Conservation (phyloP, 179 eudicot genomes). For the Heliamphora ciliata region DNA sequence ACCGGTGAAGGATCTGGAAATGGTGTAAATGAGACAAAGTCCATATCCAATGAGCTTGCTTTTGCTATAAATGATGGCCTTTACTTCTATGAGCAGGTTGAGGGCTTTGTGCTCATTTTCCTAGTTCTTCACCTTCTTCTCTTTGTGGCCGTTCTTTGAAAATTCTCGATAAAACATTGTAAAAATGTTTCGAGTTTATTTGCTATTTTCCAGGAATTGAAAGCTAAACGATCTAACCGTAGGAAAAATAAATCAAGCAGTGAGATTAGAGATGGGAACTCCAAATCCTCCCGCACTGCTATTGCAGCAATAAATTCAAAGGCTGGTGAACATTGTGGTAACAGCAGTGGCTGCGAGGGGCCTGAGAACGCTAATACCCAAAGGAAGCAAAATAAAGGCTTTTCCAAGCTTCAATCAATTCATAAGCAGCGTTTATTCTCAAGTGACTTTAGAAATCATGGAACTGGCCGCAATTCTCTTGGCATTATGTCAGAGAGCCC, state of each 20-base stretch:
- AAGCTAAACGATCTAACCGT: slow-evolving; percentile 48
- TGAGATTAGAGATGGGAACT: slow-evolving; percentile 45
- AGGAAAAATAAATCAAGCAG: slow-evolving; percentile 31
- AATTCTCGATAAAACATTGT: neutral
- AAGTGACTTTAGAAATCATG: slow-evolving; percentile 54
- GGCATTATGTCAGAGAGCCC: slow-evolving; percentile 79
- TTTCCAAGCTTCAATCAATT: slow-evolving; percentile 45
- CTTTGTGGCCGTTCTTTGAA: neutral
- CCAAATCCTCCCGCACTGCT: slow-evolving; percentile 30
- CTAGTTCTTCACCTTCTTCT: slow-evolving; percentile 8
- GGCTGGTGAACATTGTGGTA: slow-evolving; percentile 34
- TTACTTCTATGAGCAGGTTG: slow-evolving; percentile 85
- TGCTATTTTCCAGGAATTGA: slow-evolving; percentile 53
- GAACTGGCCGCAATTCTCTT: slow-evolving; percentile 39
- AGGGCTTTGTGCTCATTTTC: neutral
- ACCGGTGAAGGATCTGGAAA: slow-evolving; percentile 31
- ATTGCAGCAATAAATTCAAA: slow-evolving; percentile 22
- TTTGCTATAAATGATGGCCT: slow-evolving; percentile 83
- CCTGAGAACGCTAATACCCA: slow-evolving; percentile 37
- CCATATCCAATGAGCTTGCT: slow-evolving; percentile 71
- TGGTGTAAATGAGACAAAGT: slow-evolving; percentile 37
- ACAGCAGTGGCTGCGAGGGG: slow-evolving; percentile 38
- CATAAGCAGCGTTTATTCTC: slow-evolving; percentile 62
- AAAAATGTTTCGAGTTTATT: neutral
- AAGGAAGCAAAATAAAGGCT: slow-evolving; percentile 61